phyloP scores from a whole-genome alignment of 2,329 filamentous ascomycete species.

The Aspergillus hiratsukae region DNA sequence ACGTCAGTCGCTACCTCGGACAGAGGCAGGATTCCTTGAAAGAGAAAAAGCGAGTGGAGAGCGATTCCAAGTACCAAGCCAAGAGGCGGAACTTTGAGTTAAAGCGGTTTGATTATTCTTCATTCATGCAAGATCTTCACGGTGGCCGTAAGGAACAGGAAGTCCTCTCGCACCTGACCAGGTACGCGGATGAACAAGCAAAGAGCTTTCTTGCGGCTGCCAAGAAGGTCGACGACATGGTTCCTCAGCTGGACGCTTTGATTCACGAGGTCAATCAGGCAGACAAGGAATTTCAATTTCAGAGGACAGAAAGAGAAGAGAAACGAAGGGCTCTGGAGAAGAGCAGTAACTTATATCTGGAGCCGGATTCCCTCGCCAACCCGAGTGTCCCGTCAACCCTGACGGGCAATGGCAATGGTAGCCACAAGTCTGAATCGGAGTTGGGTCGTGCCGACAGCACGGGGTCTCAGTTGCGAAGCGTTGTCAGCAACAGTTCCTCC shows the following conservation, averaged over 20 bases:
- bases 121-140: conserved; percentile 98
- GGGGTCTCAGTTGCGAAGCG: conserved; percentile 59
- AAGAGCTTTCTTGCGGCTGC: conserved; percentile 75
- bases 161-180: conserved; percentile 88
- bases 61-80: conserved; percentile 90
- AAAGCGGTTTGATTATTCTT: conserved; percentile 97
- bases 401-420: conserved; percentile 43
- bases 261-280: conserved; percentile 85
- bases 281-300: conserved; percentile 95
- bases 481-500: conserved; percentile 45
- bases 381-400: conserved; percentile 31
- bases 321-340: conserved; percentile 88
- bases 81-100: conserved; percentile 94
- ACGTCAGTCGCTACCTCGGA: conserved; percentile 91
- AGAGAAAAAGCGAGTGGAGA: conserved; percentile 92
- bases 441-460: conserved; percentile 70
- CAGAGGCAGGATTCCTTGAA: conserved; percentile 94
- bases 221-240: conserved; percentile 78
- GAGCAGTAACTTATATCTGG: conserved; percentile 68
- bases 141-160: conserved; percentile 98
- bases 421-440: conserved; percentile 61
- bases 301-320: conserved; percentile 90
- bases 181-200: conserved; percentile 87
- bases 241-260: conserved; percentile 86
- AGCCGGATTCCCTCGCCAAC: conserved; percentile 58